phyloP scores from a whole-genome alignment of 768 basidiomycete genomes.

The Podaxis pistillaris region DNA sequence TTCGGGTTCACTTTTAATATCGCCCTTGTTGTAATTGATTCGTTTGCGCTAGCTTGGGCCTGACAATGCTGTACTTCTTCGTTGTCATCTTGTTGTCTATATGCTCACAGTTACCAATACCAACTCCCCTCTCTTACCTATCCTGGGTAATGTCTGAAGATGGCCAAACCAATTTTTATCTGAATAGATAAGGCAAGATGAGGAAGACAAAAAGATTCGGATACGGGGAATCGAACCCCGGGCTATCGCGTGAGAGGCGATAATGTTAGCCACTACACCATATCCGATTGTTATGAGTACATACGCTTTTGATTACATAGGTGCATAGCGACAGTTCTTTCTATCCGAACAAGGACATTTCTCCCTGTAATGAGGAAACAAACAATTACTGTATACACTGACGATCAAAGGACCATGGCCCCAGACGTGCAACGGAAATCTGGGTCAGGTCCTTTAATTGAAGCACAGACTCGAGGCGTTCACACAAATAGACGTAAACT shows the following conservation, averaged over 20 bases:
- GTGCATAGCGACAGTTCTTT: too few relatives aligned
- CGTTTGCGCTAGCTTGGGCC: neutral
- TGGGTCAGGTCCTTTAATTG: too few relatives aligned
- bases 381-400: too few relatives aligned
- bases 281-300: slow-evolving; percentile 10
- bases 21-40: neutral
- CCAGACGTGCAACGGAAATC: too few relatives aligned
- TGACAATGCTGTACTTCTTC: neutral
- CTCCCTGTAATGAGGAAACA: too few relatives aligned
- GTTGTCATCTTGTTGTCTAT: neutral
- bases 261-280: slow-evolving; percentile 23
- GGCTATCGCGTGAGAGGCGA: slow-evolving; percentile 19
- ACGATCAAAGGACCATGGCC: too few relatives aligned
- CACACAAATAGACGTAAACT: too few relatives aligned
- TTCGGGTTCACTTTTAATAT: neutral
- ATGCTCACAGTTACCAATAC: neutral
- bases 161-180: neutral
- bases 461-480: too few relatives aligned
- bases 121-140: neutral
- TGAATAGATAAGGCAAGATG: neutral
- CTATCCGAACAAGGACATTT: too few relatives aligned
- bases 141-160: neutral
- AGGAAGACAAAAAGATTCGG: slow-evolving; percentile 3
- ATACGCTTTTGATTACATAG: neutral
- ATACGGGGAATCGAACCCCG: slow-evolving; percentile 14